Evolutionary conservation across 225 moss, liverwort and hornwort genomes (phyloP), one percentile per base, ranked within the genome.

Genomic region (Antitrichia curtipendula): DNA sequence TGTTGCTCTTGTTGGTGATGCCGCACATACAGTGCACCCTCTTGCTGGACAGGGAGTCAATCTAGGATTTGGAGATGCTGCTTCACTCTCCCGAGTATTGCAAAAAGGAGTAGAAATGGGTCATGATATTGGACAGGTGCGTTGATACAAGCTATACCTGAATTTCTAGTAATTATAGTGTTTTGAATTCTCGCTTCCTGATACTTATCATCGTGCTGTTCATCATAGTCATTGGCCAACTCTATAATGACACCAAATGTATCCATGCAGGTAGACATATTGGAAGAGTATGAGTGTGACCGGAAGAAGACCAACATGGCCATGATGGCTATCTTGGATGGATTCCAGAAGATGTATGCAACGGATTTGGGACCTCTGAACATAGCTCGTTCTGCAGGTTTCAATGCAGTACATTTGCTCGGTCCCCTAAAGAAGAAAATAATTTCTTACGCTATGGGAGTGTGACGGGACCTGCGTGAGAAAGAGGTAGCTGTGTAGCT

Each of bases 41-140:
- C 94, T 99, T 78, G 99, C 99, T 27, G 99, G 97, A 40, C 97
- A 99, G 90, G 99, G 99, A 64, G 97, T 99, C 49, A 99, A 99
- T 86, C 83, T 99, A 47, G 99, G 99, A 20, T 96, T 99, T 90
- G 99, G 97, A 81, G 99, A 99, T 92, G 99, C 99, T 73, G 91
- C 93, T 40, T 82, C 96, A 34, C 85, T 99, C 53, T 93, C 91
- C 62, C 92, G 92, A 91, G 92, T 92, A 43, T 60, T 99, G 82
- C 90, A 90, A 79, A 92, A 90, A 90, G 99, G 99, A 82, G 81
- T 97, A 31, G 92, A 90, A 88, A 86, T 87, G 29, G 99, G 99
- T 75, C 93, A 90, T 87, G 98, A 99, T 88, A 90, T 99, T 91
- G 98, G 98, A 86, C 94, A 95, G 97, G 97, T 97, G 85, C 80